Percentiles rank a stretch among this genome's conserved stretches.
Evolutionary conservation across 2,329 filamentous ascomycete species (phyloP).

Genomic region (Chaetomium sp.): DNA sequence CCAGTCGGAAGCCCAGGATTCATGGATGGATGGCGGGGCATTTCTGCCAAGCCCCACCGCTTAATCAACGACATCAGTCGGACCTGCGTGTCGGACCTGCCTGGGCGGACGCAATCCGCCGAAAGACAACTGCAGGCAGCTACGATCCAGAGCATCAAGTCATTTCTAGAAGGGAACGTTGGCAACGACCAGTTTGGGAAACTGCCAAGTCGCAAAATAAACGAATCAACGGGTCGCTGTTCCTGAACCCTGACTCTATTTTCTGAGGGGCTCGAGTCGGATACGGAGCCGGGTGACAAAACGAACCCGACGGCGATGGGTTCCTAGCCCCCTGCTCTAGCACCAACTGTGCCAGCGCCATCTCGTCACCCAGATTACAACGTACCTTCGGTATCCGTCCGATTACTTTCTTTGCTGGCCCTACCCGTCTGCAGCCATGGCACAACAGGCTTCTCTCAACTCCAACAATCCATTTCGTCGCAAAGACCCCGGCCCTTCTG

Average conservation of each 20-base stretch:
- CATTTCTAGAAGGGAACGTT: not conserved
- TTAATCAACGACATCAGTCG: constrained; percentile 16
- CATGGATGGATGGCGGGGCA: not conserved
- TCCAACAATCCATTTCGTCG: constrained; percentile 59
- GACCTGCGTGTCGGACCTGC: not conserved
- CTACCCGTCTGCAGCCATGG: constrained; percentile 37
- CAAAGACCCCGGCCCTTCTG: constrained; percentile 40
- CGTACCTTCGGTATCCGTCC: not conserved
- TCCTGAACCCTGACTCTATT: not conserved
- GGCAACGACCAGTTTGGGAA: not conserved
- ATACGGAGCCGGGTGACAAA: constrained; percentile 16
- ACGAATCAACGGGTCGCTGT: constrained; percentile 2
- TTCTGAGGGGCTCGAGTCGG: constrained; percentile 14
- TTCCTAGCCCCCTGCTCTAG: constrained; percentile 11
- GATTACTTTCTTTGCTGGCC: not conserved
- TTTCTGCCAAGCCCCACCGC: constrained; percentile 21
- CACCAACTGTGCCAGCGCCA: constrained; percentile 8
- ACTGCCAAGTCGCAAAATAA: not conserved
- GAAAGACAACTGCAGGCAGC: not conserved
- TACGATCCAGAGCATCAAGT: not conserved
- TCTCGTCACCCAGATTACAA: not conserved
- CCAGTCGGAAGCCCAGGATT: constrained; percentile 9
- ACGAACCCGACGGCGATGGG: constrained; percentile 20
- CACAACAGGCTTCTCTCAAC: constrained; percentile 40
- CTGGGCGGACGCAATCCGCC: not conserved